These are phyloP conservation scores for Metarhizium guizhouense DNA, from an alignment of 2,329 filamentous ascomycete species.

Conservation along the genomic window DNA sequence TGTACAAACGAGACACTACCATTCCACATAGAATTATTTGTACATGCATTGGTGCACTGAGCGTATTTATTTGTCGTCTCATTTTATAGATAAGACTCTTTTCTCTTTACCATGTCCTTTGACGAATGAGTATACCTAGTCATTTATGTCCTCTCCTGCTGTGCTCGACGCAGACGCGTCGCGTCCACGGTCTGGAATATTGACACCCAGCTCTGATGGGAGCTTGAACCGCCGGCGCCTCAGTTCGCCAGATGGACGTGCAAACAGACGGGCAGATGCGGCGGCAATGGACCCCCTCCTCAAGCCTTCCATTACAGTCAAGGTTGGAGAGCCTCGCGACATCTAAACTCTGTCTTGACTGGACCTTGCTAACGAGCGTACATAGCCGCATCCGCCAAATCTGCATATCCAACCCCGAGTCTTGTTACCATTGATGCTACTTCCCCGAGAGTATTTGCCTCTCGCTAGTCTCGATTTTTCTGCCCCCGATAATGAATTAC, in stretches of 20 bases:
- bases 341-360: neutral
- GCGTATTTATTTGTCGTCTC: neutral
- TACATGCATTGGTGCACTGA: neutral
- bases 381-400: constrained; percentile 46
- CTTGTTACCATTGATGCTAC: constrained; percentile 51
- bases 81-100: constrained; percentile 6
- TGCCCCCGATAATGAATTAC: constrained; percentile 39
- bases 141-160: constrained; percentile 25
- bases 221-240: constrained; percentile 27
- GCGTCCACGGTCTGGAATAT: constrained; percentile 34
- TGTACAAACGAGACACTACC: neutral
- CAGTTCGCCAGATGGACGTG: constrained; percentile 19
- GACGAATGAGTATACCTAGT: constrained; percentile 5
- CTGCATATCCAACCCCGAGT: constrained; percentile 43
- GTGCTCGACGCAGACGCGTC: constrained; percentile 36
- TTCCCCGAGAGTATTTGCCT: constrained; percentile 51
- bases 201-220: constrained; percentile 31
- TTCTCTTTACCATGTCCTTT: constrained; percentile 1
- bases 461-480: constrained; percentile 54
- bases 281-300: constrained; percentile 42
- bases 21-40: neutral
- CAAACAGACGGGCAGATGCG: constrained; percentile 27
- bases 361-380: constrained; percentile 11
- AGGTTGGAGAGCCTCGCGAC: constrained; percentile 26
- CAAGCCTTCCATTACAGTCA: constrained; percentile 41